Percentiles rank a stretch among this genome's conserved stretches.
phyloP scores from a whole-genome alignment of 257 asterid genomes.

The Solanum ossicruentum region DNA sequence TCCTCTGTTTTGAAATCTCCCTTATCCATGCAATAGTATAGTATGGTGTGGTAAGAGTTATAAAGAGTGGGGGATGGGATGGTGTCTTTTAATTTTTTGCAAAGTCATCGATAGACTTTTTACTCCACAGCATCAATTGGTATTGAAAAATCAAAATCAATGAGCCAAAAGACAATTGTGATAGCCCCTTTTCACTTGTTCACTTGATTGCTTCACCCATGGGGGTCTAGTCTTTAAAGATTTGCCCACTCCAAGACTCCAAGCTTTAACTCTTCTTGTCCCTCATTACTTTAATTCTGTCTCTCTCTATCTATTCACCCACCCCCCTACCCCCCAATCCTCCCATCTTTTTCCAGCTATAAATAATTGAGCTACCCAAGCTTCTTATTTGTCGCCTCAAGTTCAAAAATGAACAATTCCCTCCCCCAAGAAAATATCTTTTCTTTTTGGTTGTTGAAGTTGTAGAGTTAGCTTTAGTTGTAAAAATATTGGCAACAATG shows the following conservation, averaged over 20 bases:
- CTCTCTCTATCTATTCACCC: background rate
- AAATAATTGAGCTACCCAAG: conserved; percentile 12
- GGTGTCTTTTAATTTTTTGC: background rate
- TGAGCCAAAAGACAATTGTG: background rate
- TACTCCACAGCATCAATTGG: conserved; percentile 6
- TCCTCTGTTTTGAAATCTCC: background rate
- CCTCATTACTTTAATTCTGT: background rate
- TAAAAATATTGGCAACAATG: background rate
- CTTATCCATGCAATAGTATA: background rate
- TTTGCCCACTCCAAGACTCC: conserved; percentile 54
- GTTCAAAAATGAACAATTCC: background rate
- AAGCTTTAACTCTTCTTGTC: conserved; percentile 18
- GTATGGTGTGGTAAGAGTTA: background rate
- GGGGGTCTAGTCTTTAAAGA: conserved; percentile 20
- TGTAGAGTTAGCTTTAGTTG: background rate
- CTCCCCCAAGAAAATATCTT: background rate
- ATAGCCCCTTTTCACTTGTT: background rate
- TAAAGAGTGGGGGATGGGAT: background rate
- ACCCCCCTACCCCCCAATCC: no score
- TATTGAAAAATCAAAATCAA: background rate
- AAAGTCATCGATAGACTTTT: conserved; percentile 2
- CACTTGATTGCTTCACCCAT: conserved; percentile 19
- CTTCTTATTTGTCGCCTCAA: background rate
- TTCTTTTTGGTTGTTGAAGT: background rate
- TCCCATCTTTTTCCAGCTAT: conserved; percentile 17